Conservation (phyloP, 164 flowering plant species). For the Amborella trichopoda region DNA sequence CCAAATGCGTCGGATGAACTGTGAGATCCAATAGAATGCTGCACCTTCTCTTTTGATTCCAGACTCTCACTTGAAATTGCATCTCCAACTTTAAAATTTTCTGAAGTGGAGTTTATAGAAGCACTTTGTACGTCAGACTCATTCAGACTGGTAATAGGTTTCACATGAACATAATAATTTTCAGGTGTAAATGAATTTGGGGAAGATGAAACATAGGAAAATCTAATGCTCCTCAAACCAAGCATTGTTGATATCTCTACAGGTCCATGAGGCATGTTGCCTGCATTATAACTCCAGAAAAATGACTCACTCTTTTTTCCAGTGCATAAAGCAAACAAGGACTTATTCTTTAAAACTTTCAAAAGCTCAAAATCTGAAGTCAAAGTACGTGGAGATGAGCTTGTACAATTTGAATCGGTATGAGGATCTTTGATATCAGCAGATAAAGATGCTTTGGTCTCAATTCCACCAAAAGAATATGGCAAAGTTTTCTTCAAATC, state of each 20-base stretch:
- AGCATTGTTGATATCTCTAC: slow-evolving; percentile 13
- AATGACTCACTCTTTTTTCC: slow-evolving; percentile 9
- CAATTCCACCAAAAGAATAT: slow-evolving; percentile 15
- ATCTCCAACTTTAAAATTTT: slow-evolving; percentile 2
- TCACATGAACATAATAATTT: slow-evolving; percentile 11
- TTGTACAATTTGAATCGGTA: slow-evolving; percentile 13
- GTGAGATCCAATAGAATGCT: slow-evolving; percentile 12
- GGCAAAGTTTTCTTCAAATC: too few relatives aligned
- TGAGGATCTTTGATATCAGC: slow-evolving; percentile 11
- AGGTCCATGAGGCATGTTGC: slow-evolving; percentile 5
- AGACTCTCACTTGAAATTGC: slow-evolving; percentile 1
- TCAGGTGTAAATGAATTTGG: slow-evolving; percentile 37
- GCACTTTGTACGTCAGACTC: slow-evolving; percentile 13
- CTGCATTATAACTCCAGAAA: slow-evolving; percentile 11
- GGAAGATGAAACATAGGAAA: slow-evolving; percentile 22
- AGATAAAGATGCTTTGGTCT: slow-evolving; percentile 9
- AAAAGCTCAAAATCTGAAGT: slow-evolving; percentile 18
- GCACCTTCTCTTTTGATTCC: not conserved
- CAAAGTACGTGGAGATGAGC: slow-evolving; percentile 5
- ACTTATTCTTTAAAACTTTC: slow-evolving; percentile 21
- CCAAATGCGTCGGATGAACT: slow-evolving; percentile 19
- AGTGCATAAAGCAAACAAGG: slow-evolving; percentile 12
- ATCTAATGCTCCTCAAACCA: slow-evolving; percentile 17
- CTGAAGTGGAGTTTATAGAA: slow-evolving; percentile 10
- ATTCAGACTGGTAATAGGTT: slow-evolving; percentile 8